Base-by-base conservation (phyloP, 2,329 filamentous ascomycete species). In the Fusarium veterinarium region DNA sequence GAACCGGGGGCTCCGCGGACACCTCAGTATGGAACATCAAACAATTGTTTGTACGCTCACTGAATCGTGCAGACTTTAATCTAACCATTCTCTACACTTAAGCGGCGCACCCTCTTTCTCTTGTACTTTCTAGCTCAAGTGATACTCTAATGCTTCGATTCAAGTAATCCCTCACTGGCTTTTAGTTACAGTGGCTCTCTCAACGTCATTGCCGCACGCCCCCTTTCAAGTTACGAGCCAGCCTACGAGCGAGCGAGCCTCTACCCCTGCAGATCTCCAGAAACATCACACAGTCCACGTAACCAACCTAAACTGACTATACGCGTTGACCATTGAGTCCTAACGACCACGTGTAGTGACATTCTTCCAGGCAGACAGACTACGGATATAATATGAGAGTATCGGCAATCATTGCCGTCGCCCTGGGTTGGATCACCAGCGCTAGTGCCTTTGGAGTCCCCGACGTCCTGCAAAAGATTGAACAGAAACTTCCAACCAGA, bases 381-480 rank as follows among this genome's bases (percentile, higher is more conserved):
- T 48, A 17, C 23, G 31, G n/a, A 6, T 20, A 33, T 23, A 45
- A 19, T 7, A 74, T 74, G 72, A 72, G 52, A 23, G 1, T 62
- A 11, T 44, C 48, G 28, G 45, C 51, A 23, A 35, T 61, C 30
- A 57, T 45, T 28, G 59, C 31, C 28, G 31, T 41, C 16, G 56
- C 60, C 49, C 6, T 52, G 19, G 55, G 41, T n/a, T 71, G 71
- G 66, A 51, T 73, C 28, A 52, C 58, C 17, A 67, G 45, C 33
- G 53, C 66, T 33, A 60, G 62, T 30, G 62, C 53, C 17, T 37
- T 62, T 38, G 49, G 28, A 6, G 46, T 74, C 6, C 72, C 68
- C 4, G n/a, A 72, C 8, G 48, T 40, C 14, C 30, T 69, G 6
- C 61, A 35, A 37, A 59, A 60, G 44, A 25, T 66, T 42, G 69